A percentile compares a stretch with the other conserved stretches of the same genome.
phyloP scores from a whole-genome alignment of 2,329 filamentous ascomycete species.

The Aureobasidium sp. region DNA sequence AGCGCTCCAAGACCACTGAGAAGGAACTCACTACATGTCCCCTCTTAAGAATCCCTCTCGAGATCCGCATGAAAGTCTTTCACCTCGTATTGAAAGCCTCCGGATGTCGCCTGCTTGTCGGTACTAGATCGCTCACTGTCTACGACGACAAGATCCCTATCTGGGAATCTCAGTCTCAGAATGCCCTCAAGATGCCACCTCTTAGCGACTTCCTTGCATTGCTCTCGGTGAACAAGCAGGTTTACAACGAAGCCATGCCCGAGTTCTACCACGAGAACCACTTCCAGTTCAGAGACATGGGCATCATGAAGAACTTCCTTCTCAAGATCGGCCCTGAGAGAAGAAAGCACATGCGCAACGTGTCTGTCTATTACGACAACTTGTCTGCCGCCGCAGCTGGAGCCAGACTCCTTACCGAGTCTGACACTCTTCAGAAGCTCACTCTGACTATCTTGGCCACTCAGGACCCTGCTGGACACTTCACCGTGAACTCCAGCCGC shows the following conservation, averaged over 20 bases:
- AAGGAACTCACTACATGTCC: neutral
- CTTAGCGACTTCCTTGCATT: slow-evolving; percentile 11
- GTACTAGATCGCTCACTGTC: neutral
- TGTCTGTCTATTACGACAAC: neutral
- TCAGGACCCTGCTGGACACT: neutral
- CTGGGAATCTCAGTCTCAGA: neutral
- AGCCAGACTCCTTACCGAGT: slow-evolving; percentile 4
- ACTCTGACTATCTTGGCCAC: neutral
- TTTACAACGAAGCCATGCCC: slow-evolving; percentile 18
- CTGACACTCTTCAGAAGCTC: neutral
- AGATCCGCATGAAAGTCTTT: neutral
- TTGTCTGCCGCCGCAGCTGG: neutral
- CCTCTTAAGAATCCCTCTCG: neutral
- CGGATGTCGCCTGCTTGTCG: neutral
- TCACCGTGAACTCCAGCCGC: neutral
- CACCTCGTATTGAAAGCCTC: neutral
- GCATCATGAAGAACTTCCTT: neutral
- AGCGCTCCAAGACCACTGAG: neutral
- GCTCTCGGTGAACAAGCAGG: slow-evolving; percentile 21
- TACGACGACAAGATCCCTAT: neutral
- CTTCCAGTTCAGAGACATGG: slow-evolving; percentile 13
- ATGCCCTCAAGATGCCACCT: neutral
- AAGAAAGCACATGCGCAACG: neutral
- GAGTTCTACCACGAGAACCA: slow-evolving; percentile 19
- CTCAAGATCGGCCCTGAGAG: neutral